Base-by-base conservation (phyloP, 352 stramenopile species). In the Globisporangium yorkense region DNA sequence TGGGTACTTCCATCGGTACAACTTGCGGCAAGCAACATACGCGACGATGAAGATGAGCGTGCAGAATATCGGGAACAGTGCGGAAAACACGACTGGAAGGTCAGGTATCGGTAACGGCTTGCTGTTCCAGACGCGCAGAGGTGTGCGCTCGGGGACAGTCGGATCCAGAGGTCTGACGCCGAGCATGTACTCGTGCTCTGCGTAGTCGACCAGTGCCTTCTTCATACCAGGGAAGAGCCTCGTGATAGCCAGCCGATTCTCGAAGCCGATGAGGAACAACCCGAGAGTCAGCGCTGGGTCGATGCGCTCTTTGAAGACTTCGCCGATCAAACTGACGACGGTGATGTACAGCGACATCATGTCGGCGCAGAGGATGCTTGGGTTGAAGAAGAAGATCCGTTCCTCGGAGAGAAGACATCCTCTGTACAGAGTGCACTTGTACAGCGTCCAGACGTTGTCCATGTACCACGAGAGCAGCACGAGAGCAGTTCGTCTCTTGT, bases 281-380 rank as follows among this genome's bases (percentile, higher is more conserved):
- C 1, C 29, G 4, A 59, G 3, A 10, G 54, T 61, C 49, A 63
- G n/a, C 1, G 43, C 62, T 21, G 44, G 57, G 3, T 62, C 61
- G 29, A 56, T 65, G 33, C 61, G 65, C 21, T 61, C 61, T 50
- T 49, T 62, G 33, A 59, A 61, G 10, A 65, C 70, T 29, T 65
- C 54, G 41, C 66, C 66, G 39, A 74, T 72, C 21, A 56, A 60
- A 9, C 54, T 33, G 29, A 44, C 60, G 3, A 48, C 3, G 27
- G 49, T 65, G 4, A 45, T 24, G 41, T 54, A 57, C 3, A n/a
- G 45, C 47, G 65, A 35, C 21, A 70, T n/a, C n/a, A n/a, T n/a
- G n/a, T n/a, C n/a, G n/a, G n/a, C n/a, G n/a, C n/a, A n/a, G n/a
- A n/a, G n/a, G n/a, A n/a, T n/a, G n/a, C n/a, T n/a, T n/a, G n/a